A percentile compares a stretch with the other conserved stretches of the same genome.
phyloP scores from a whole-genome alignment of 306 rosid species.

The Luffa aegyptiaca region DNA sequence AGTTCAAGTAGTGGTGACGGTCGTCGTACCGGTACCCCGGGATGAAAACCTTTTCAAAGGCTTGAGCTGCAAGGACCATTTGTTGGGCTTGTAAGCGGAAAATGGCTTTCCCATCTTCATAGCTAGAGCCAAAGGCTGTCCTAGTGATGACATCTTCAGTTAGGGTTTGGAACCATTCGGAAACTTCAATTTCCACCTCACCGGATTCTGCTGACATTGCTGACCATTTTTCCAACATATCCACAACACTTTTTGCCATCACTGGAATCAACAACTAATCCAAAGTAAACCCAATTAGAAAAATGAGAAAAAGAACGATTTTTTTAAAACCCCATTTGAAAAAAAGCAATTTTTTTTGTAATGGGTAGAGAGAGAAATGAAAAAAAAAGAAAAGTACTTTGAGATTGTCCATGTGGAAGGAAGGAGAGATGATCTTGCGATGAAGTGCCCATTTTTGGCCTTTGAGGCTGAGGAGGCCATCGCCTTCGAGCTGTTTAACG shows the following conservation, averaged over 20 bases:
- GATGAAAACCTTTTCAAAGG: conserved; percentile 84
- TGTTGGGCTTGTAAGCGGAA: conserved; percentile 70
- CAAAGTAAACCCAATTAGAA: background rate
- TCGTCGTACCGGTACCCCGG: conserved; percentile 66
- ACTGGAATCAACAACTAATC: conserved; percentile 69
- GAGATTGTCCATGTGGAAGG: conserved; percentile 98
- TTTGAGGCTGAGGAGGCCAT: conserved; percentile 90
- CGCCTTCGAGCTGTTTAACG: conserved; percentile 91
- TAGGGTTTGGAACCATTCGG: conserved; percentile 70
- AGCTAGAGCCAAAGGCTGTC: conserved; percentile 82
- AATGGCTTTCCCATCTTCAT: conserved; percentile 87
- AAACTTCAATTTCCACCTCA: conserved; percentile 88
- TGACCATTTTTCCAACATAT: conserved; percentile 78
- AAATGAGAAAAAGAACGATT: background rate
- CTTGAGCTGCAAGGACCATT: conserved; percentile 74
- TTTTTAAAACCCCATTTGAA: background rate
- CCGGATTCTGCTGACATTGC: conserved; percentile 33
- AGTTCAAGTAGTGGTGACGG: background rate
- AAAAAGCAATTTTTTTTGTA: background rate
- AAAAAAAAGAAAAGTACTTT: conserved; percentile 28
- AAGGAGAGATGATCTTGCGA: conserved; percentile 73
- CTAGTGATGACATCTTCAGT: conserved; percentile 82
- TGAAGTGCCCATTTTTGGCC: conserved; percentile 98
- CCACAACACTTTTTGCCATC: conserved; percentile 68
- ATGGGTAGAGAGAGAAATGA: background rate